These are phyloP conservation scores for Oenanthe sinensis DNA, from an alignment of 129 eudicot species.

Conservation along the genomic window DNA sequence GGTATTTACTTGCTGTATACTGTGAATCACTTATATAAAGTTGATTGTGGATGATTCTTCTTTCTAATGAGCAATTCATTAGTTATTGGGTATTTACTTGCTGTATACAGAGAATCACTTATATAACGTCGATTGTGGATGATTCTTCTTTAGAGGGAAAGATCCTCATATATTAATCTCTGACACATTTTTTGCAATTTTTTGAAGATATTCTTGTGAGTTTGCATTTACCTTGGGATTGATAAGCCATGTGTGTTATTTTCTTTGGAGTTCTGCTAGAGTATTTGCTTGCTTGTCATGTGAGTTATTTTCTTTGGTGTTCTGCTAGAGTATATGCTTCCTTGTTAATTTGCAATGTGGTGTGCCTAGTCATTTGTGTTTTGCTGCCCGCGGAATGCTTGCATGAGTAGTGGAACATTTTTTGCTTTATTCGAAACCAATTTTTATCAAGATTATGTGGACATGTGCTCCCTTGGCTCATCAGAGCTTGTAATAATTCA, in stretches of 20 bases:
- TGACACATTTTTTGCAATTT: not conserved
- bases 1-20: not conserved
- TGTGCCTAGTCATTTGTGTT: not conserved
- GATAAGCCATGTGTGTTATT: not conserved
- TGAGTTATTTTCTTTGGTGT: too few relatives aligned
- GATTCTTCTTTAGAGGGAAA: not conserved
- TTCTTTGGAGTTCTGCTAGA: not conserved
- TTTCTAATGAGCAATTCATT: not conserved
- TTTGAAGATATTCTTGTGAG: not conserved
- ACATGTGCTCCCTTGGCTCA: not conserved
- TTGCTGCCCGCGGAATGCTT: not conserved
- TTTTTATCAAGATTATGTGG: not conserved
- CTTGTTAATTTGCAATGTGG: not conserved
- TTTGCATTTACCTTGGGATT: not conserved
- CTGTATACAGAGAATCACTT: not conserved
- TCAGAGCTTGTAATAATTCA: not conserved
- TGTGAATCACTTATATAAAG: not conserved
- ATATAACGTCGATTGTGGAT: not conserved
- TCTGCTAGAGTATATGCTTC: not conserved
- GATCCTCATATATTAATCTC: not conserved
- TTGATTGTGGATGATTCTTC: not conserved
- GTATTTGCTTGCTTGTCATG: not conserved
- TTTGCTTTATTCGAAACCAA: not conserved
- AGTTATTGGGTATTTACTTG: not conserved
- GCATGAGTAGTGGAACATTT: not conserved